Conservation (phyloP, 2,329 filamentous ascomycete species). For the Ophiostoma sp. region DNA sequence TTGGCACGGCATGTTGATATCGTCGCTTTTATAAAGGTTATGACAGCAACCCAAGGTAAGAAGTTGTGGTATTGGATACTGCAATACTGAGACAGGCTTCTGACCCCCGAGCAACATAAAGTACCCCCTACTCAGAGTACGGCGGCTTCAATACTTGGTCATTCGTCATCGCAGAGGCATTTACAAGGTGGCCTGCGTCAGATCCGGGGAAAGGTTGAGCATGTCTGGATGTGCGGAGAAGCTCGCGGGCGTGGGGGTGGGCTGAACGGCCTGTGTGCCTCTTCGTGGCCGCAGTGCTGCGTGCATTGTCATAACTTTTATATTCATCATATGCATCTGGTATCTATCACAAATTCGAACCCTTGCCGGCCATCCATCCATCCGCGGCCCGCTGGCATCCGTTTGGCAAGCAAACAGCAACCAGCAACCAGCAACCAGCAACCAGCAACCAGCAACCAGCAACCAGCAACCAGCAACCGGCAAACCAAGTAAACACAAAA, state of each 20-base stretch:
- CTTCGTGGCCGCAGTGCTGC: neutral
- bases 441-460: neutral
- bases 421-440: neutral
- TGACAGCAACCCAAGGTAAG: neutral
- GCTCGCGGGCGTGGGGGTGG: neutral
- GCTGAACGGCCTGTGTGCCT: neutral
- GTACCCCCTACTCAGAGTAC: neutral
- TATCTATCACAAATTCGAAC: conserved; percentile 13
- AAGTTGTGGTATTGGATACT: no score
- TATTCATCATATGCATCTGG: conserved; percentile 14
- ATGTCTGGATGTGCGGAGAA: neutral
- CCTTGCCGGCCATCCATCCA: neutral
- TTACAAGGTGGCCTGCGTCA: neutral
- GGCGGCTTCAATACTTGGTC: neutral
- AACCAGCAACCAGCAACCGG: neutral
- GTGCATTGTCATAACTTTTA: neutral
- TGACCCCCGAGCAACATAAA: neutral
- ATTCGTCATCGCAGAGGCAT: neutral
- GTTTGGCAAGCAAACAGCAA: neutral
- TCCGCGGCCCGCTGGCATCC: neutral
- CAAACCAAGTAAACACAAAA: neutral
- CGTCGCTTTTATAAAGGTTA: no score
- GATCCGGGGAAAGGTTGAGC: neutral
- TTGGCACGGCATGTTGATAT: no score
- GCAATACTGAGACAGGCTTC: neutral